phyloP scores from a whole-genome alignment of 495 filamentous ascomycete species.

The Neurospora sp. region DNA sequence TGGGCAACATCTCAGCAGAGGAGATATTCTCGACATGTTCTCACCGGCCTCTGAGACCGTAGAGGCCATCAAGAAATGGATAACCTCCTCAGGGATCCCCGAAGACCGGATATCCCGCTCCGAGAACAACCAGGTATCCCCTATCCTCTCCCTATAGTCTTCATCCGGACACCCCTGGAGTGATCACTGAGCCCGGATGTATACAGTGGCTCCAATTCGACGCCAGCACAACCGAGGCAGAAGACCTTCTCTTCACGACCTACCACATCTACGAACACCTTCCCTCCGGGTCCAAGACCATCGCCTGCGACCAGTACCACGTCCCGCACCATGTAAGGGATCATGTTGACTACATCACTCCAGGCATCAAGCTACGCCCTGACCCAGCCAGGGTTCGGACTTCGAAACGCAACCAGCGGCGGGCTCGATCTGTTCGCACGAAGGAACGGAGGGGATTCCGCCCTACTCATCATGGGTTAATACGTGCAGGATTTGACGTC shows the following conservation, averaged over 20 bases:
- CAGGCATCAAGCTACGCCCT: constrained; percentile 37
- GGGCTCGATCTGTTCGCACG: neutral
- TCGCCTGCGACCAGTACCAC: constrained; percentile 37
- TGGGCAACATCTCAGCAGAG: constrained; percentile 41
- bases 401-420: neutral
- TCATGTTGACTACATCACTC: constrained; percentile 52
- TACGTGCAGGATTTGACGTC: neutral
- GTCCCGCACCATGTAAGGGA: constrained; percentile 40
- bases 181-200: neutral
- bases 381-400: neutral
- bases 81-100: constrained; percentile 40
- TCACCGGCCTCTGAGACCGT: constrained; percentile 33
- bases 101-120: constrained; percentile 12
- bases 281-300: constrained; percentile 14
- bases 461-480: neutral
- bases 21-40: constrained; percentile 44
- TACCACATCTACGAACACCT: constrained; percentile 46
- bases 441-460: neutral
- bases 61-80: constrained; percentile 38
- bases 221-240: constrained; percentile 41
- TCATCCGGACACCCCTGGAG: neutral
- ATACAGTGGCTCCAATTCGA: constrained; percentile 43
- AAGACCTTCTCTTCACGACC: constrained; percentile 42
- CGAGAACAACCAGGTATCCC: constrained; percentile 19
- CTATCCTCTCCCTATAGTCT: neutral